Conservation (phyloP, 2,329 filamentous ascomycete species). For the Aspergillus sp. region DNA sequence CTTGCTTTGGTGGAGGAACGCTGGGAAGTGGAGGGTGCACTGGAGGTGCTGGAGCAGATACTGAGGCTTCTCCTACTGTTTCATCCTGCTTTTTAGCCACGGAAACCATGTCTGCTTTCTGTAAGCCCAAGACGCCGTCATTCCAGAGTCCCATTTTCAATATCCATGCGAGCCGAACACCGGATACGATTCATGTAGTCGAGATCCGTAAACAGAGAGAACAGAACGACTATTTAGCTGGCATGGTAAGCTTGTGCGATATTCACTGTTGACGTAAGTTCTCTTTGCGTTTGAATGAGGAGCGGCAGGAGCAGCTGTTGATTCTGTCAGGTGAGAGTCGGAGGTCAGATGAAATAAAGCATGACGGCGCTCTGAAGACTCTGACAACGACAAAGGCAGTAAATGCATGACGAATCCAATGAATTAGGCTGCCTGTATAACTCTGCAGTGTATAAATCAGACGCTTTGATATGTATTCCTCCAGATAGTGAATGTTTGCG, state of each 20-base stretch:
- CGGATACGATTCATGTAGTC: background rate
- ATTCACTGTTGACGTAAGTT: background rate
- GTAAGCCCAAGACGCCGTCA: background rate
- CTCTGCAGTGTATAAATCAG: too few relatives aligned
- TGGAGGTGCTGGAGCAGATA: background rate
- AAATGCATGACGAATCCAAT: too few relatives aligned
- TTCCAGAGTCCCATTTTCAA: background rate
- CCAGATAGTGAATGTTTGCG: background rate
- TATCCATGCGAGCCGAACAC: background rate
- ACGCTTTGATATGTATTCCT: background rate
- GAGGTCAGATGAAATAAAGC: background rate
- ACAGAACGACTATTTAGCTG: background rate
- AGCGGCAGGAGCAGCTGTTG: background rate
- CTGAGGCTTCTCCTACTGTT: background rate
- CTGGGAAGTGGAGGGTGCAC: constrained; percentile 1
- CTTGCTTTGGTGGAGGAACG: background rate
- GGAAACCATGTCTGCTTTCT: background rate
- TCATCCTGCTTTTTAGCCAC: background rate
- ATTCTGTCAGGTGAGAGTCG: constrained; percentile 1
- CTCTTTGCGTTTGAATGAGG: background rate
- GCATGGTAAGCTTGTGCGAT: background rate
- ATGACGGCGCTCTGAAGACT: background rate
- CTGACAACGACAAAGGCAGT: too few relatives aligned
- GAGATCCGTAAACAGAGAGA: background rate
- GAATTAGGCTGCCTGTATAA: too few relatives aligned